Percentiles rank a stretch among this genome's conserved stretches.
phyloP scores from a whole-genome alignment of 108 stramenopile genomes.

The Parietichytrium sp. region DNA sequence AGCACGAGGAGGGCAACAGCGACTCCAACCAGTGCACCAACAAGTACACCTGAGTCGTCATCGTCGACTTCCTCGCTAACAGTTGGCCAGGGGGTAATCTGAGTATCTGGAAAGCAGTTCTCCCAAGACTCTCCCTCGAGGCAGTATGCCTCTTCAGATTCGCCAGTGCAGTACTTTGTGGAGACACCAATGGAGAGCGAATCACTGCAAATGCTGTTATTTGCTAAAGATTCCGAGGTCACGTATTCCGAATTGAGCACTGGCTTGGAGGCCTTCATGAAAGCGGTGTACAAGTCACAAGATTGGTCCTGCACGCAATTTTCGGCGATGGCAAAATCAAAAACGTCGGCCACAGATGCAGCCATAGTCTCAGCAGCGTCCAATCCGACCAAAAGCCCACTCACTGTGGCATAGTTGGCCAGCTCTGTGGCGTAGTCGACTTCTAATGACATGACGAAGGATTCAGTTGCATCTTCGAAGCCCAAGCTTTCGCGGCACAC shows the following conservation, averaged over 20 bases:
- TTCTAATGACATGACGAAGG: not conserved
- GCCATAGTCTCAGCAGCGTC: not conserved
- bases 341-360: not conserved
- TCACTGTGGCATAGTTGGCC: not conserved
- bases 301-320: not conserved
- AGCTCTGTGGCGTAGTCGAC: not conserved
- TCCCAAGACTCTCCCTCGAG: too few species aligned
- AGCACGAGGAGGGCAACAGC: too few species aligned
- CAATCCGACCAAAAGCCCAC: not conserved
- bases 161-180: too few species aligned
- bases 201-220: too few species aligned
- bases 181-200: too few species aligned
- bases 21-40: too few species aligned
- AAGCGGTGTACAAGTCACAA: not conserved
- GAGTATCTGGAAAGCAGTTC: not conserved
- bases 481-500: not conserved
- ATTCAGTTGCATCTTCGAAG: not conserved
- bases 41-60: too few species aligned
- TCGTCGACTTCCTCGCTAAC: too few species aligned
- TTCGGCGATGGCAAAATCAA: not conserved
- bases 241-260: not conserved
- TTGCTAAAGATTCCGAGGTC: too few species aligned
- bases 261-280: not conserved
- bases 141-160: too few species aligned
- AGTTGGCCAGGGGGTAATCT: conserved; percentile 12